Conservation (phyloP, 176 grass and related monocot genomes). For the Dactylis glomerata region DNA sequence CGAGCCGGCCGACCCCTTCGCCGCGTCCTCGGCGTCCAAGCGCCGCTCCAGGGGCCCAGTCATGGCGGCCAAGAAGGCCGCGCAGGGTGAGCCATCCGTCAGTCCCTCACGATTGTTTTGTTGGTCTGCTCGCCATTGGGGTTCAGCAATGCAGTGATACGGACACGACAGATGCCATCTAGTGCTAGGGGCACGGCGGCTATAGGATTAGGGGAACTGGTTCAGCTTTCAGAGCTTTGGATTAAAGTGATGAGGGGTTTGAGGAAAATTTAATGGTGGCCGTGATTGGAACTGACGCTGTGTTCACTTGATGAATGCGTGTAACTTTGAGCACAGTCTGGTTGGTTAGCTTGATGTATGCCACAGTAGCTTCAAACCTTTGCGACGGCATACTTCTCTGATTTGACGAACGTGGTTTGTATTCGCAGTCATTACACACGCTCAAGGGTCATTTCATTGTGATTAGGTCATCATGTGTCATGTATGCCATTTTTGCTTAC, state of each 20-base stretch:
- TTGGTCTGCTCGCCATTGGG: not conserved
- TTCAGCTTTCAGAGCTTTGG: not conserved
- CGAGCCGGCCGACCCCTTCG: constrained; percentile 22
- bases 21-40: constrained; percentile 48
- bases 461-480: not conserved
- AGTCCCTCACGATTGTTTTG: not conserved
- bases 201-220: not conserved
- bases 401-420: not conserved
- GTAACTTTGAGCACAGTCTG: not conserved
- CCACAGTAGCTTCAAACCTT: not conserved
- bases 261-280: not conserved
- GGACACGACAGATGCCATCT: not conserved
- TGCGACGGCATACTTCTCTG: not conserved
- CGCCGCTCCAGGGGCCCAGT: constrained; percentile 74
- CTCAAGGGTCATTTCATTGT: not conserved
- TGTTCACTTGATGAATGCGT: not conserved
- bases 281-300: not conserved
- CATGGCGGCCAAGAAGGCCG: constrained; percentile 90
- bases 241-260: not conserved
- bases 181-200: no score
- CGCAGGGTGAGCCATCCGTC: constrained; percentile 45
- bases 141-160: no score
- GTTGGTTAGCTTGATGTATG: not conserved
- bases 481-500: not conserved
- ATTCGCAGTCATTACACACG: not conserved